Evolutionary conservation across 2,329 filamentous ascomycete species (phyloP).

Genomic region (Capronia americana): DNA sequence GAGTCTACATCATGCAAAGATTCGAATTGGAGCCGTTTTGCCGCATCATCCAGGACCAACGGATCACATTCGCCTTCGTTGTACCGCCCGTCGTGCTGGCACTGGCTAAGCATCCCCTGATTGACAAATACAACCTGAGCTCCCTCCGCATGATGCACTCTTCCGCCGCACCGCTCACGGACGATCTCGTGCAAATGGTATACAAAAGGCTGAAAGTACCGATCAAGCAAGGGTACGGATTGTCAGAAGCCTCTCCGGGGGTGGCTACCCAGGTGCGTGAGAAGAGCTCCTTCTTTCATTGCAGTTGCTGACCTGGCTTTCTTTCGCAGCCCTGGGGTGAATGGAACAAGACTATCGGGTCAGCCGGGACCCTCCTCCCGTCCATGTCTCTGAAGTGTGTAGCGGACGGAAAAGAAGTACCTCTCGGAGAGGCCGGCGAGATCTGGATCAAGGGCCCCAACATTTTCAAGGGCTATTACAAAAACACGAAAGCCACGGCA

Average conservation of each 20-base stretch:
- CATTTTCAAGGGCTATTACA: slow-evolving; percentile 60
- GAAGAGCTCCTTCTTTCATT: slow-evolving; percentile 68
- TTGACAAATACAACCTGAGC: slow-evolving; percentile 81
- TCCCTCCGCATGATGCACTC: slow-evolving; percentile 82
- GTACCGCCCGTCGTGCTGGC: slow-evolving; percentile 82
- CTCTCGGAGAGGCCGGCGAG: slow-evolving; percentile 68
- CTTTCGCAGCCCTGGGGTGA: slow-evolving; percentile 69
- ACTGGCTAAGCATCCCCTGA: slow-evolving; percentile 76
- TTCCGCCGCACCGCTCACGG: slow-evolving; percentile 81
- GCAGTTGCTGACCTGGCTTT: slow-evolving; percentile 39
- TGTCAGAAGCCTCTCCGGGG: slow-evolving; percentile 83
- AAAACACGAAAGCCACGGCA: slow-evolving; percentile 57
- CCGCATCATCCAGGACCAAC: slow-evolving; percentile 72
- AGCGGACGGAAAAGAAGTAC: slow-evolving; percentile 59
- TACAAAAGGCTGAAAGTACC: slow-evolving; percentile 75
- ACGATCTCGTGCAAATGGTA: slow-evolving; percentile 76
- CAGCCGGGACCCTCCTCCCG: slow-evolving; percentile 78
- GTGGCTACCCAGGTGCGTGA: slow-evolving; percentile 58
- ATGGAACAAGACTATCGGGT: slow-evolving; percentile 73
- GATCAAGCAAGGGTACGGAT: slow-evolving; percentile 86
- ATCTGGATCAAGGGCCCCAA: slow-evolving; percentile 69
- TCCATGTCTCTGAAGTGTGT: slow-evolving; percentile 70
- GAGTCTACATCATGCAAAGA: slow-evolving; percentile 73
- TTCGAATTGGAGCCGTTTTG: slow-evolving; percentile 85
- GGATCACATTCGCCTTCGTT: slow-evolving; percentile 77